Percentiles rank a stretch among this genome's conserved stretches.
Conservation (phyloP, 169 alveolate genomes). For the Plasmodium ovale region DNA sequence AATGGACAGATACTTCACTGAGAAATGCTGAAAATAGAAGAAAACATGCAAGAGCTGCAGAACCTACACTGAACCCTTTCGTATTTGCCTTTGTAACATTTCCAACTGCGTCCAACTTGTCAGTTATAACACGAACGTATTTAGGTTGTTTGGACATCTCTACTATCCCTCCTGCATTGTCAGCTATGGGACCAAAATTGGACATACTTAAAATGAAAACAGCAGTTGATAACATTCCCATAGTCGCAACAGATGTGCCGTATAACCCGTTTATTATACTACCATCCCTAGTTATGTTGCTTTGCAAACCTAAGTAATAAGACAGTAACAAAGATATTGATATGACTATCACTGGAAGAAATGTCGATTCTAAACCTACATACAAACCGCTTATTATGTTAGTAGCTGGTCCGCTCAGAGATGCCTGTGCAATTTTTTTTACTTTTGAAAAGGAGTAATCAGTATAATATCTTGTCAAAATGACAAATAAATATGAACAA, state of each 20-base stretch:
- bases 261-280: slow-evolving; percentile 83
- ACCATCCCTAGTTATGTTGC: slow-evolving; percentile 30
- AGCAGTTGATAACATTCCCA: slow-evolving; percentile 91
- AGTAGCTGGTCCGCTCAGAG: slow-evolving; percentile 91
- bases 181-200: slow-evolving; percentile 92
- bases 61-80: slow-evolving; percentile 91
- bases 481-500: slow-evolving; percentile 89
- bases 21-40: slow-evolving; percentile 90
- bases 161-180: slow-evolving; percentile 92
- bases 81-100: slow-evolving; percentile 92
- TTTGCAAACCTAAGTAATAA: slow-evolving; percentile 76
- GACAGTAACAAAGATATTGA: slow-evolving; percentile 81
- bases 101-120: slow-evolving; percentile 92
- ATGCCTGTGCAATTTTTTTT: slow-evolving; percentile 87
- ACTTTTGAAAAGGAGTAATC: slow-evolving; percentile 89
- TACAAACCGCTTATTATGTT: slow-evolving; percentile 89
- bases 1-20: slow-evolving; percentile 77
- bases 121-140: slow-evolving; percentile 87
- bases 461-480: slow-evolving; percentile 91
- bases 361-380: slow-evolving; percentile 85
- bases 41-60: slow-evolving; percentile 91
- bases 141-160: slow-evolving; percentile 88
- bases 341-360: slow-evolving; percentile 84
- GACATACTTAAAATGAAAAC: slow-evolving; percentile 85
- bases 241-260: slow-evolving; percentile 91